Conservation (phyloP, 164 flowering plant genomes). For the Pachysandra terminalis region DNA sequence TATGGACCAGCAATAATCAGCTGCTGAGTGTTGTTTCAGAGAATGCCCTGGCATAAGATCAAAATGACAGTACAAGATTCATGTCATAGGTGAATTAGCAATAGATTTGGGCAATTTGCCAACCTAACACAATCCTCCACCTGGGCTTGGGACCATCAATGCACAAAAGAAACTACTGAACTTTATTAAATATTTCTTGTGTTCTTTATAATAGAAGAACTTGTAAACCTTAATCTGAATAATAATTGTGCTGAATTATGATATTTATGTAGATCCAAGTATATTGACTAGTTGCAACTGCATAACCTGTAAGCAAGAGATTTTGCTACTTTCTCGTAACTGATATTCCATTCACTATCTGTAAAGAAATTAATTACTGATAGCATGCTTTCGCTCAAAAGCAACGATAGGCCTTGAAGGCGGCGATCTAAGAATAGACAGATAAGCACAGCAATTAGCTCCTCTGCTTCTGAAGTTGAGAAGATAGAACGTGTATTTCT, state of each 20-base stretch:
- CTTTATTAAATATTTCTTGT: neutral
- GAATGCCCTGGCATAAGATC: too few relatives aligned
- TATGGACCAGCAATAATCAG: too few relatives aligned
- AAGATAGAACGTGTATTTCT: conserved; percentile 46
- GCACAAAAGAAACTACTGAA: too few relatives aligned
- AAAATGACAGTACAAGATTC: too few relatives aligned
- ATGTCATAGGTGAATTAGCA: too few relatives aligned
- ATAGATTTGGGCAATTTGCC: too few relatives aligned
- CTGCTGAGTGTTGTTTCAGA: too few relatives aligned
- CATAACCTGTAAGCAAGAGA: conserved; percentile 68
- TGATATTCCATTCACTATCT: conserved; percentile 63
- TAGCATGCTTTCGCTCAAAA: conserved; percentile 50
- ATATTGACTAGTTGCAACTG: neutral
- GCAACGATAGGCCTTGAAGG: conserved; percentile 53
- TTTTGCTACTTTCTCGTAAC: conserved; percentile 58
- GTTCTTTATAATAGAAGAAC: neutral
- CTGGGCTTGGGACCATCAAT: too few relatives aligned
- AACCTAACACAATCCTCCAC: too few relatives aligned
- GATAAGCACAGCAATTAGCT: conserved; percentile 40
- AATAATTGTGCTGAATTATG: neutral
- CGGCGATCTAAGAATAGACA: conserved; percentile 64
- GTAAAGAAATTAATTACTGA: conserved; percentile 55
- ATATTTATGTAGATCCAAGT: neutral
- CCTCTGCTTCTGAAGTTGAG: conserved; percentile 60
- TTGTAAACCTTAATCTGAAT: neutral